A percentile compares a stretch with the other conserved stretches of the same genome.
phyloP scores from a whole-genome alignment of 331 rosid species.

The Erythrophleum ivorense region DNA sequence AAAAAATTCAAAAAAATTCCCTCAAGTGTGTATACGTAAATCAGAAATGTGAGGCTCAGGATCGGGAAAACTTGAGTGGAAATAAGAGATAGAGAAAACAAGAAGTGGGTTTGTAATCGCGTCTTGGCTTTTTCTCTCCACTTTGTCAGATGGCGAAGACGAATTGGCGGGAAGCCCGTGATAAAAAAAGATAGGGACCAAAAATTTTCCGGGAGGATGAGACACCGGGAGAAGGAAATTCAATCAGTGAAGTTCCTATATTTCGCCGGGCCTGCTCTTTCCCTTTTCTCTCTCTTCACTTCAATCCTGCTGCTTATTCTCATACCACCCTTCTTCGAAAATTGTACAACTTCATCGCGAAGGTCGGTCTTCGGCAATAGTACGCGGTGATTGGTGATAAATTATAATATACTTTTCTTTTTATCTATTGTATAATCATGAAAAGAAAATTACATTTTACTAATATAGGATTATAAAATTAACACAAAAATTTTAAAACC shows the following conservation, averaged over 20 bases:
- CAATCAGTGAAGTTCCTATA: not conserved
- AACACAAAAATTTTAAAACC: too few relatives aligned
- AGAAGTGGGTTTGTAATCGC: not conserved
- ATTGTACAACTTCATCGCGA: not conserved
- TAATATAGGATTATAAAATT: too few relatives aligned
- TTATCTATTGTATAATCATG: too few relatives aligned
- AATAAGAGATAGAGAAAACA: not conserved
- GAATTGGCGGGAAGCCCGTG: constrained; percentile 12
- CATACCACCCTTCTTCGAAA: not conserved
- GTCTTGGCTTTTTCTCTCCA: not conserved
- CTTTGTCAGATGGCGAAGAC: constrained; percentile 3
- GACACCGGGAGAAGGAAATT: not conserved
- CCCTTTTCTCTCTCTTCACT: not conserved
- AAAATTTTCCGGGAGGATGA: constrained; percentile 12
- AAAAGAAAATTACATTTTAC: too few relatives aligned
- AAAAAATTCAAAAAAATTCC: not conserved
- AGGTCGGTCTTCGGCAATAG: not conserved
- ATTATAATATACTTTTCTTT: too few relatives aligned
- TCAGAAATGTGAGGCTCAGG: not conserved
- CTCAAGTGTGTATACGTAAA: not conserved
- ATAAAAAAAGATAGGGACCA: not conserved
- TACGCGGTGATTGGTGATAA: too few relatives aligned
- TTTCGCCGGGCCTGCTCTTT: not conserved
- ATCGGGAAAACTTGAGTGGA: not conserved
- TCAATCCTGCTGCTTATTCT: not conserved